Evolutionary conservation across 768 basidiomycete species (phyloP), one percentile per base, ranked within the genome.

Genomic region (Rubroboletus satanas): DNA sequence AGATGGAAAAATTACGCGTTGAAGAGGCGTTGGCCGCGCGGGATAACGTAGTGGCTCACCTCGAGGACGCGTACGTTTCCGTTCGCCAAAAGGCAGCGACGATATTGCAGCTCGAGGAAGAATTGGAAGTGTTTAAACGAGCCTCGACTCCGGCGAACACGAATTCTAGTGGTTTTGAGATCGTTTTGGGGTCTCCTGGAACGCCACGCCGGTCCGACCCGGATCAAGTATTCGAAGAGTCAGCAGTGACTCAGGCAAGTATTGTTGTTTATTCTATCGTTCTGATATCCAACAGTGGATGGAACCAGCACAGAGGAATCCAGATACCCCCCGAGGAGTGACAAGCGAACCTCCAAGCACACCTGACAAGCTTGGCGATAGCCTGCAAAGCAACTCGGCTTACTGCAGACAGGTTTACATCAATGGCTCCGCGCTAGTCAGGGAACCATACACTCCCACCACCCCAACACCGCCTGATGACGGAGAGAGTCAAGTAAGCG

Each of bases 21-120:
- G 68, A 66, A 21, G 85, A 88, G 62, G 84, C 83, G 2, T 66
- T 84, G 49, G 73, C 70, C 28, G 87, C 87, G 31, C 81, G 87
- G 38, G 87, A 90, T 62, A 78, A 76, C 31, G 80, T 78, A 15
- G 79, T 86, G 2, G 70, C 78, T 39, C 80, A 80, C 31, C 77
- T 90, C 12, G 74, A 79, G 32, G 78, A 82, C 44, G 84, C 84
- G 10, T 85, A 83, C 62, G 65, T 72, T 14, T 82, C 83, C 0
- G 72, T 88, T 60, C 78, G 78, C n/a, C 77, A 84, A 64, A 87
- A 88, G 69, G 75, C 78, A 1, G 73, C 74, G 21, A 65, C 73
- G 7, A 79, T 88, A 54, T 74, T 78, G 33, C 73, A 66, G 7
- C 65, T 87, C 42, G 76, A 81, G 58, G 70, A 72, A 51, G 75